Conservation (phyloP, 257 asterid species). For the Primulina tabacum region DNA sequence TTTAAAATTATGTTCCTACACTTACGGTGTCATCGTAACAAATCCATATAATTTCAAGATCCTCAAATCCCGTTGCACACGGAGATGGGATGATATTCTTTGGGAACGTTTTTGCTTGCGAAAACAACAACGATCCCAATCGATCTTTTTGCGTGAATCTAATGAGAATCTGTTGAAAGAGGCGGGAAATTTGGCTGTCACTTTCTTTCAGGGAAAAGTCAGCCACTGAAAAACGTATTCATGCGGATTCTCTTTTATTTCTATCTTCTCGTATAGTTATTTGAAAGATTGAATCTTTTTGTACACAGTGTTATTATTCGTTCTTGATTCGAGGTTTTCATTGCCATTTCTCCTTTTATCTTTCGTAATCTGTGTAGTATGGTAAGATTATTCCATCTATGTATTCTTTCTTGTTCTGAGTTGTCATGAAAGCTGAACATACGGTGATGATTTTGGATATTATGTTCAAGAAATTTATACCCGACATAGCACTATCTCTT, state of each 20-base stretch:
- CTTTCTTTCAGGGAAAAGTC: neutral
- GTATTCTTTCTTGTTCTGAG: neutral
- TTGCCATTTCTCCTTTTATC: neutral
- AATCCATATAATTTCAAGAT: too few relatives aligned
- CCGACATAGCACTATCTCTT: neutral
- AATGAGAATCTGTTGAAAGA: slow-evolving; percentile 8
- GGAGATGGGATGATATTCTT: neutral
- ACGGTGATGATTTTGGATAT: neutral
- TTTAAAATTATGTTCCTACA: too few relatives aligned
- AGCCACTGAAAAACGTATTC: neutral
- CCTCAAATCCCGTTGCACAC: neutral
- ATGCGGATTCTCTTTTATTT: neutral
- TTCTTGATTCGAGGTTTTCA: neutral
- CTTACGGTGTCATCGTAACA: too few relatives aligned
- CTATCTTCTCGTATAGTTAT: too few relatives aligned
- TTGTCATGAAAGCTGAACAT: neutral
- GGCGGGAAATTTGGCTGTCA: neutral
- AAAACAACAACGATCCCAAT: too few relatives aligned
- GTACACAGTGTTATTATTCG: neutral
- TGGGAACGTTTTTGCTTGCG: neutral
- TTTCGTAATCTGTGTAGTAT: neutral
- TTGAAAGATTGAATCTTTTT: too few relatives aligned
- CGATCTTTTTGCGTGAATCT: neutral
- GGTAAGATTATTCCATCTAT: neutral
- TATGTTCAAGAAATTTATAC: neutral